phyloP scores from a whole-genome alignment of 2,329 filamentous ascomycete species.

The Tolypocladium nubicola region DNA sequence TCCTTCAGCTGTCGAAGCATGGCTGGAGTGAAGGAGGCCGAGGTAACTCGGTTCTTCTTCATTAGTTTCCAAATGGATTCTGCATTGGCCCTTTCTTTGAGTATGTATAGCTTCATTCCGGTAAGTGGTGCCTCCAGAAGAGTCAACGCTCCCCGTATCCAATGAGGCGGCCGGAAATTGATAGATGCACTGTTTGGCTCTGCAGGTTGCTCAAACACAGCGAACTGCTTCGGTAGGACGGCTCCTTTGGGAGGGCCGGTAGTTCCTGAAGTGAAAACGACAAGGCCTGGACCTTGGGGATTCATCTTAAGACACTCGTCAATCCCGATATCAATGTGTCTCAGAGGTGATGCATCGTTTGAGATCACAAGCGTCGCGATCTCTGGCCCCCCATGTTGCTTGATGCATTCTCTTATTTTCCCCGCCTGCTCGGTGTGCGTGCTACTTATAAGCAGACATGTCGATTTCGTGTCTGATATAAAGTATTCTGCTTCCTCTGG shows the following conservation, averaged over 20 bases:
- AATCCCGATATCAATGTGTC: conserved; percentile 2
- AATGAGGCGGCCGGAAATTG: conserved; percentile 9
- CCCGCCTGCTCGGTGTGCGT: conserved; percentile 1
- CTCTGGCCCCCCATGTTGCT: neutral
- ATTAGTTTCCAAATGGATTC: conserved; percentile 6
- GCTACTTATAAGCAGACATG: conserved; percentile 4
- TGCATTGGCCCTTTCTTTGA: conserved; percentile 3
- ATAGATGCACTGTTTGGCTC: conserved; percentile 3
- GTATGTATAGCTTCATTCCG: conserved; percentile 6
- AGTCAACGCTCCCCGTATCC: conserved; percentile 7
- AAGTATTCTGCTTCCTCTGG: conserved; percentile 7
- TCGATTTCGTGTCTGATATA: conserved; percentile 2
- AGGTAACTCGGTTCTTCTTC: conserved; percentile 4
- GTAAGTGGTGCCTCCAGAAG: conserved; percentile 6
- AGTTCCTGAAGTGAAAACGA: conserved; percentile 53
- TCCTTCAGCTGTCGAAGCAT: conserved; percentile 8
- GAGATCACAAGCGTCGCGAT: conserved; percentile 1
- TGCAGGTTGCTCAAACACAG: neutral
- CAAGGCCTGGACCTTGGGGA: conserved; percentile 6
- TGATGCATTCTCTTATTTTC: neutral
- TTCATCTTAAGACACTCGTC: conserved; percentile 4
- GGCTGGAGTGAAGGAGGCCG: conserved; percentile 5
- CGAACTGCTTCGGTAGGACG: conserved; percentile 33
- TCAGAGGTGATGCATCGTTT: conserved; percentile 4
- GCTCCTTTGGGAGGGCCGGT: conserved; percentile 71